These are phyloP conservation scores for Penicillium subrubescens DNA, from an alignment of 495 filamentous ascomycete species.

Conservation along the genomic window DNA sequence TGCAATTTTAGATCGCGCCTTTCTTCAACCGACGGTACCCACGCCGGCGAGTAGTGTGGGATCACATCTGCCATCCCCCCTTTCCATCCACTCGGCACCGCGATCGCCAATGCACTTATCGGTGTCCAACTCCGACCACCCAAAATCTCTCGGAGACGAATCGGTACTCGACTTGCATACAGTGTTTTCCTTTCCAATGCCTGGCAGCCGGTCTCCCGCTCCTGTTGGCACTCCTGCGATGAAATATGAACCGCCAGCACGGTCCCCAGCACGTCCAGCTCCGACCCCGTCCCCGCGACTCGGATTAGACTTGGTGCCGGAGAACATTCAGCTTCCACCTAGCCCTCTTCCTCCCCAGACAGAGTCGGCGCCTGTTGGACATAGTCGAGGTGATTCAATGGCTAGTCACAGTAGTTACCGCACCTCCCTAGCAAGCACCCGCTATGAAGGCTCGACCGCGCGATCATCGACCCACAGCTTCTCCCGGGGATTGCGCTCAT, in stretches of 20 bases:
- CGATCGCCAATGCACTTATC: conserved; percentile 40
- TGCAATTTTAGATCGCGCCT: conserved; percentile 59
- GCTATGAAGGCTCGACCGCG: conserved; percentile 40
- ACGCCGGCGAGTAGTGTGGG: conserved; percentile 61
- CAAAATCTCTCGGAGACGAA: conserved; percentile 42
- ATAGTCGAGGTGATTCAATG: conserved; percentile 37
- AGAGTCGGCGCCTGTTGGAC: conserved; percentile 16
- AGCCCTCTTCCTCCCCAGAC: conserved; percentile 32
- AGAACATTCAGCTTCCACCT: conserved; percentile 30
- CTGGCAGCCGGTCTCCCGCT: conserved; percentile 39
- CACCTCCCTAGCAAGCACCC: conserved; percentile 47
- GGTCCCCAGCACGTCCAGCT: conserved; percentile 18
- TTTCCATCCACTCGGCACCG: conserved; percentile 40
- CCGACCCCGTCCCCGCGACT: conserved; percentile 21
- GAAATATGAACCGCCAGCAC: conserved; percentile 2
- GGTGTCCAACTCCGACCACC: conserved; percentile 50
- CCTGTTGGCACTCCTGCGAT: conserved; percentile 33
- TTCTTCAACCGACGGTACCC: conserved; percentile 56
- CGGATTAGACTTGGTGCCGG: conserved; percentile 18
- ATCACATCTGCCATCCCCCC: conserved; percentile 61
- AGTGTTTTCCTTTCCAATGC: conserved; percentile 64
- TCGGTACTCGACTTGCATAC: conserved; percentile 54
- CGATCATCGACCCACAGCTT: conserved; percentile 45
- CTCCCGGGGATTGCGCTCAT: conserved; percentile 33
- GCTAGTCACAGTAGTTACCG: conserved; percentile 50